Percentiles rank a stretch among this genome's conserved stretches.
Conservation (phyloP, 148 eudicot genomes). For the Linanthus parryae region DNA sequence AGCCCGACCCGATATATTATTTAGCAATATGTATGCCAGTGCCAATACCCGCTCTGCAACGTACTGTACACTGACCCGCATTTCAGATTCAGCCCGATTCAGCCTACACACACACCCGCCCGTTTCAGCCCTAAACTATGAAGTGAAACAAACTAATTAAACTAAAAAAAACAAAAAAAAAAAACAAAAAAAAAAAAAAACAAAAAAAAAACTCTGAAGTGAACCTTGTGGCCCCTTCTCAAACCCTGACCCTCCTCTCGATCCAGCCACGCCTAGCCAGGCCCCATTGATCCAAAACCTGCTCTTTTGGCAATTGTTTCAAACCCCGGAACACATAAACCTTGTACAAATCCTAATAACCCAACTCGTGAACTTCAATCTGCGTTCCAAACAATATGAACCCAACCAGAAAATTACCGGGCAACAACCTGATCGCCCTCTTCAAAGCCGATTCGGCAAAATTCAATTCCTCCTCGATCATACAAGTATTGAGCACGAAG, state of each 20-base stretch:
- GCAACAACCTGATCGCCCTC: slow-evolving; percentile 56
- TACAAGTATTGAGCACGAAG: slow-evolving; percentile 70
- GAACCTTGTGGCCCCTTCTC: too few relatives aligned
- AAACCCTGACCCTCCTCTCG: slow-evolving; percentile 27
- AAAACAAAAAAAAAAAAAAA: too few relatives aligned
- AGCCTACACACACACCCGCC: too few relatives aligned
- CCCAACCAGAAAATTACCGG: slow-evolving; percentile 69
- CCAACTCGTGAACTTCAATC: slow-evolving; percentile 84
- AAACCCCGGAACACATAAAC: slow-evolving; percentile 75
- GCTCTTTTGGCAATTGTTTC: slow-evolving; percentile 65
- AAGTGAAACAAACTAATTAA: too few relatives aligned
- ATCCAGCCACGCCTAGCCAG: slow-evolving; percentile 32
- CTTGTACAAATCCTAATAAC: slow-evolving; percentile 65
- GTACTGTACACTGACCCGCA: too few relatives aligned
- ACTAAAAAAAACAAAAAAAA: too few relatives aligned
- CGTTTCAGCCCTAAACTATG: too few relatives aligned
- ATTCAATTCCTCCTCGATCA: slow-evolving; percentile 80
- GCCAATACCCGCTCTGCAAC: too few relatives aligned
- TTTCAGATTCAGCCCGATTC: too few relatives aligned
- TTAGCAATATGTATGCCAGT: too few relatives aligned
- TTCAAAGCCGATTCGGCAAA: slow-evolving; percentile 63
- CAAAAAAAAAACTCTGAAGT: too few relatives aligned
- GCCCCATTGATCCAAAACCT: slow-evolving; percentile 88
- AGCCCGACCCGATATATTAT: too few relatives aligned
- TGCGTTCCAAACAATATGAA: slow-evolving; percentile 75